Evolutionary conservation across 768 basidiomycete genomes (phyloP).

Genomic region (Favolaschia claudopus): DNA sequence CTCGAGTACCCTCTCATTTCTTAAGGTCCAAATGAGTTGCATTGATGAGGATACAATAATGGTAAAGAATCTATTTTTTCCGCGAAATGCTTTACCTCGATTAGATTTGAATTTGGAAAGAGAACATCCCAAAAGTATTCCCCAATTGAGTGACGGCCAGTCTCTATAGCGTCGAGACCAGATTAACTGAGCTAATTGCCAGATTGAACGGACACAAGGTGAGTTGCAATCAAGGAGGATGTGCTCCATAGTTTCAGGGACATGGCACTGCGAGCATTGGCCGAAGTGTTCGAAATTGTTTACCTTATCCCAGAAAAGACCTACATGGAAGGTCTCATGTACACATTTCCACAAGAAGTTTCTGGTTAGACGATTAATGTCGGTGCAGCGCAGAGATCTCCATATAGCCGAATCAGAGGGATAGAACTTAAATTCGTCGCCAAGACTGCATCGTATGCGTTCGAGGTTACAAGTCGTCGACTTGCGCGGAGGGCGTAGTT

Average conservation of each 20-base stretch:
- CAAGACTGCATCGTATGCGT: neutral
- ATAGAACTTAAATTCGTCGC: neutral
- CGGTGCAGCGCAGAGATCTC: neutral
- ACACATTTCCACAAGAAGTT: slow-evolving; percentile 12
- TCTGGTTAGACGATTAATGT: neutral
- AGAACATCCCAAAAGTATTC: neutral
- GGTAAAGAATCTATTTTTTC: neutral
- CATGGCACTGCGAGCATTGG: neutral
- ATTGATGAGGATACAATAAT: neutral
- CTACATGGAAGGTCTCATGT: slow-evolving; percentile 9
- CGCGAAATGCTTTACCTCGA: neutral
- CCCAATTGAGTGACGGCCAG: neutral
- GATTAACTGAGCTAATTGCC: neutral
- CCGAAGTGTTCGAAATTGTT: neutral
- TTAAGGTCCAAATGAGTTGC: neutral
- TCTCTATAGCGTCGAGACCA: too few species aligned
- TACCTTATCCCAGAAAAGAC: neutral
- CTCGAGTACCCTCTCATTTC: neutral
- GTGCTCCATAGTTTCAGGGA: neutral
- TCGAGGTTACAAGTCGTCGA: neutral
- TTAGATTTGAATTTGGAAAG: neutral
- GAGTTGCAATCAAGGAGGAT: neutral
- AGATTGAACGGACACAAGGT: neutral
- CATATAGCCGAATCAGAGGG: slow-evolving; percentile 4
- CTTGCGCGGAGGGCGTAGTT: neutral